Evolutionary conservation across 371 early-diverging fungal genomes (phyloP).

Genomic region (Funneliformis caledonium): DNA sequence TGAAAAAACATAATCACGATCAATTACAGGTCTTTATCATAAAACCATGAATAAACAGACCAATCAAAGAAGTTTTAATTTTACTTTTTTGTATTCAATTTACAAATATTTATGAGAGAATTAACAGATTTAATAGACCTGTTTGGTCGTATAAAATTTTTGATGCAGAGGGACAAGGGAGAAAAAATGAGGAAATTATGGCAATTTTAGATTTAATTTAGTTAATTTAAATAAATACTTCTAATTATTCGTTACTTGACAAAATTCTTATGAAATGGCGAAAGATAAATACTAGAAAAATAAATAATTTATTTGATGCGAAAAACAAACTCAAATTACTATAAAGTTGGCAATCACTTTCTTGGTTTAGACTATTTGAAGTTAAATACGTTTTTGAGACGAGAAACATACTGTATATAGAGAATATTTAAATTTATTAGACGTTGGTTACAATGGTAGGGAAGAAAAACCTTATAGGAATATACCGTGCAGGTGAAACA

Average conservation of each 20-base stretch:
- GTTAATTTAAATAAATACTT: conserved; percentile 20
- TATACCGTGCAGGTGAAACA: conserved; percentile 80
- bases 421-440: too few species aligned
- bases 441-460: conserved; percentile 89
- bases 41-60: conserved; percentile 31
- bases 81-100: conserved; percentile 77
- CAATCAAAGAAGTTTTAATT: conserved; percentile 72
- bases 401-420: conserved; percentile 59
- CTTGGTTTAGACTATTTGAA: conserved; percentile 65
- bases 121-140: conserved; percentile 59
- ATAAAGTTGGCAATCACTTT: conserved; percentile 63
- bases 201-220: conserved; percentile 30
- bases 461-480: conserved; percentile 73
- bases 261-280: background rate
- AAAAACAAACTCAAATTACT: conserved; percentile 70
- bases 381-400: conserved; percentile 70
- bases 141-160: conserved; percentile 48
- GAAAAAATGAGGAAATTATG: conserved; percentile 46
- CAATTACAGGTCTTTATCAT: conserved; percentile 35
- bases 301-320: conserved; percentile 58
- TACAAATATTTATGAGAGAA: conserved; percentile 75
- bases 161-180: conserved; percentile 42
- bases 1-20: conserved; percentile 31
- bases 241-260: background rate
- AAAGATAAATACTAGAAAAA: conserved; percentile 44